Evolutionary conservation across 805 yeast genomes (phyloP), one percentile per base, ranked within the genome.

Genomic region (Zygoascus bituminiphila): DNA sequence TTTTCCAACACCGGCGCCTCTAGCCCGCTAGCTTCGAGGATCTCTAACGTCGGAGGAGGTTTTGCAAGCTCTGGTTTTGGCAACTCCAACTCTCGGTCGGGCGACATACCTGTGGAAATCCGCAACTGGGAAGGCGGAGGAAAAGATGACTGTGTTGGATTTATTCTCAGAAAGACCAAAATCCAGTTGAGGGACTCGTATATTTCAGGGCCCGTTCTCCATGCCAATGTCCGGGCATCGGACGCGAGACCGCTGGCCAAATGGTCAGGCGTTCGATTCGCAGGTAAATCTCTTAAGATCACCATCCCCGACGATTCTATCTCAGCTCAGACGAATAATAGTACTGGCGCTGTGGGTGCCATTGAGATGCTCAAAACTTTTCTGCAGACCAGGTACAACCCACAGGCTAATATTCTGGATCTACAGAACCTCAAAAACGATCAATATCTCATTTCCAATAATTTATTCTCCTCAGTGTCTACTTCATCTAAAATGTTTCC

Each of bases 121-220:
- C 67, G 73, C 35, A 87, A 88, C 41, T 88, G 96, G 96, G 81
- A 83, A 51, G 85, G 87, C 51, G 94, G 88, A 0, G 63, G 83
- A 1, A 72, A 74, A 51, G 79, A 75, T 17, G 95, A 88, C 51
- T 70, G 88, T 50, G 71, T 84, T 8, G 69, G 72, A 35, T 89
- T 88, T 63, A 64, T 88, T 14, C 75, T 80, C 44, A 73, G 95
- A 54, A 86, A 84, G 59, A 68, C 85, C 14, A 71, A 75, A 46
- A 70, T 85, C 17, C 65, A 71, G 0, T 69, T 89, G 10, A 63
- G 65, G 45, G 76, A 82, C 60, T 70, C 79, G 9, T 57, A 62
- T 2, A 76, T 79, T 5, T 80, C 80, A 48, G 77, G 79, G 8
- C 78, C 79, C 2, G 69, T 75, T 1, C 64, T 88, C 19, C 71